Base-by-base conservation (phyloP, 2,329 filamentous ascomycete species). In the Aspergillus pseudoviridinutans region DNA sequence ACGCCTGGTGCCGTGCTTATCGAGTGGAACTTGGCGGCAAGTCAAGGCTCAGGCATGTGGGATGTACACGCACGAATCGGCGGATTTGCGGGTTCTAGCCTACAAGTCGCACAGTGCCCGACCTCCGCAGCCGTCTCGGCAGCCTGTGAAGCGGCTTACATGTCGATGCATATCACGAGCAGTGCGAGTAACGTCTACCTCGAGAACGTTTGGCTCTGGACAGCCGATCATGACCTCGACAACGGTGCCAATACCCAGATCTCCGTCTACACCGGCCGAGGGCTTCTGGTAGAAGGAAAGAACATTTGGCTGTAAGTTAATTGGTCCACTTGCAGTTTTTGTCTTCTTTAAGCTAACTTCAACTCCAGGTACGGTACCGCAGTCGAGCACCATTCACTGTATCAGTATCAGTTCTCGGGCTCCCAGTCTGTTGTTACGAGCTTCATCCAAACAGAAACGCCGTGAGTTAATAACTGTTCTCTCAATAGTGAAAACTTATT, bases 1-100 rank as follows among this genome's bases (percentile, higher is more conserved):
- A 80, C 86, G 7, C 80, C 85, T 1, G 90, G 90, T 4, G 89
- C 89, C 1, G 79, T 87, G 7, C 76, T 92, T 6, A 84, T 92
- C 57, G 81, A 92, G 68, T 92, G 87, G 79, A 92, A 92, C 69
- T 77, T 92, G 17, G 78, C 77, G 38, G 80, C 80, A 2, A 77
- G 77, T 3, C 61, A 63, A 42, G 71, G 68, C 25, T 73, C 73
- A 3, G 85, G 83, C 14, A 80, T 88, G 71, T 85, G 82, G 82
- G 82, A 83, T 58, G 77, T 80, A 1, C 81, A 83, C 61, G 73
- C 79, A 24, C 75, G 80, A 4, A 77, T 83, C 54, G 80, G 76
- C 1, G 82, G 82, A 3, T 83, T 81, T 54, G 71, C 74, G 3
- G 82, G 82, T 8, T 81, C 80, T 1, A 63, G 78, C 28, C 69